phyloP scores from a whole-genome alignment of 2,329 filamentous ascomycete genomes.

The Grosmannia huntii region DNA sequence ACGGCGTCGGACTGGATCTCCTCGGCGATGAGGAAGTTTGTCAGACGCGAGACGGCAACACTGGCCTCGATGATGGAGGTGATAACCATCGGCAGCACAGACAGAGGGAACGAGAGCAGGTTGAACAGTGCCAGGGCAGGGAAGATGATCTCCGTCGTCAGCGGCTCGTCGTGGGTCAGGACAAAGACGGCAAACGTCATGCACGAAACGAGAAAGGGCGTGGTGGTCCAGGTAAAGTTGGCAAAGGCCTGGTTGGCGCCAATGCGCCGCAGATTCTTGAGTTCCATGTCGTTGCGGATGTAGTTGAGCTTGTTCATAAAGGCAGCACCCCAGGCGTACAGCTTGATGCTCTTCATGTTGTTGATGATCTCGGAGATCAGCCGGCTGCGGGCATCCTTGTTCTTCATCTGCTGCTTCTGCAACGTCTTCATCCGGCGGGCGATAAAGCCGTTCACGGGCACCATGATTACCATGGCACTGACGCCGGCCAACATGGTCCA shows the following conservation, averaged over 20 bases:
- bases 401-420: constrained; percentile 97
- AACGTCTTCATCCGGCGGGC: constrained; percentile 86
- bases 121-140: constrained; percentile 93
- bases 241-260: constrained; percentile 87
- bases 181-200: constrained; percentile 94
- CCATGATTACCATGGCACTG: constrained; percentile 92
- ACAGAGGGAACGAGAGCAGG: constrained; percentile 84
- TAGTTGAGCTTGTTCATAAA: constrained; percentile 97
- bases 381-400: constrained; percentile 87
- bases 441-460: constrained; percentile 87
- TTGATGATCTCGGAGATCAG: constrained; percentile 96
- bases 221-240: constrained; percentile 97
- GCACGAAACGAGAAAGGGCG: constrained; percentile 94
- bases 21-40: constrained; percentile 72
- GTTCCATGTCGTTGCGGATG: constrained; percentile 87
- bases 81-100: constrained; percentile 94
- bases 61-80: constrained; percentile 89
- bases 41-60: constrained; percentile 81
- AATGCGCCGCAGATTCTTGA: constrained; percentile 92
- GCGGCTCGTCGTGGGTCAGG: constrained; percentile 62
- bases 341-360: constrained; percentile 99
- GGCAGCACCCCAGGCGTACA: constrained; percentile 93
- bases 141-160: constrained; percentile 93
- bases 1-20: constrained; percentile 85
- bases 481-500: constrained; percentile 93